Base-by-base conservation (phyloP, 805 yeast species). In the Pichia exigua region DNA sequence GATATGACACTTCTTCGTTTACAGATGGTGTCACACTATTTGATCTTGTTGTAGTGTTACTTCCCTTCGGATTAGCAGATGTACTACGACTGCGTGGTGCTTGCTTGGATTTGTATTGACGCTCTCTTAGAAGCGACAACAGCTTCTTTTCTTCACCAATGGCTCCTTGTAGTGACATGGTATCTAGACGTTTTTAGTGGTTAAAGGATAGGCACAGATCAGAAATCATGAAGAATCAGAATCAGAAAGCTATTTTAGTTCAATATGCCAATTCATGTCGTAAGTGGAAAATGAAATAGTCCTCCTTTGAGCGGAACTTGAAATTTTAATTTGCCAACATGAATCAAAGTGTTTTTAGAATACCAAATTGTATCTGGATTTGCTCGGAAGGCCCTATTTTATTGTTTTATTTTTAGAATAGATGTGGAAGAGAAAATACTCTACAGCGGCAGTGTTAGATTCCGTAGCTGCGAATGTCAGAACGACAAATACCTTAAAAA, bases 141-240 rank as follows among this genome's bases (percentile, higher is more conserved):
- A 65, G 56, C 44, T 58, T 60, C 50, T 66, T 55, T 49, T 67
- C 71, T 39, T 67, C 70, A 42, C 65, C 69, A 41, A 64, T 44
- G 12, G 70, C 68, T 15, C 68, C 69, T 51, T 66, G 68, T 45
- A 67, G 47, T 8, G 70, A 66, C 71, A 67, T 67, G 4, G 4
- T 51, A 26, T n/a, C 17, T 18, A 12, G n/a, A 30, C 12, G 35
- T 30, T 30, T 12, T 30, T 13, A 30, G 12, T 15, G 12, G 10
- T 43, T n/a, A 13, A 13, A 13, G 12, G 13, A 30, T 9, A 5
- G 12, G 7, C n/a, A 30, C 10, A 30, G n/a, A 30, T 2, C n/a
- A 13, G n/a, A 30, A 30, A 30, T 13, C 7, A 13, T 3, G n/a
- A 30, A 30, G n/a, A 13, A 7, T 13, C 7, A 30, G 7, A 30